Evolutionary conservation across 306 rosid species (phyloP).

Genomic region (Pterocarpus macrocarpus): DNA sequence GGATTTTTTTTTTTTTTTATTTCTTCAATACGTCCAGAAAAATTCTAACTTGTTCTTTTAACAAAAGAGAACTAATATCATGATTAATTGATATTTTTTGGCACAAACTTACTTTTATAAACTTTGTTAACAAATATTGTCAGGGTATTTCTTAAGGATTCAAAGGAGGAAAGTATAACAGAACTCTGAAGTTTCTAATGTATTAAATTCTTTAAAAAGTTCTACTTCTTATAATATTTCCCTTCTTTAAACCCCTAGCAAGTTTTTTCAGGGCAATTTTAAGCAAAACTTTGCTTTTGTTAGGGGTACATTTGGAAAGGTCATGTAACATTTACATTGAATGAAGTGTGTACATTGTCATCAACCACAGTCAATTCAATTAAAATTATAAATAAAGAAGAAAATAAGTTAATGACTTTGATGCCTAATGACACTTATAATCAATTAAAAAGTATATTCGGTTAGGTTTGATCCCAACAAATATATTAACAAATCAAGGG

Average conservation of each 20-base stretch:
- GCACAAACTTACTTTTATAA: too few species aligned
- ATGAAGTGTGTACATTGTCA: background rate
- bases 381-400: background rate
- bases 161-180: too few species aligned
- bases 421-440: background rate
- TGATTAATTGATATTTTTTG: background rate
- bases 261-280: too few species aligned
- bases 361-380: background rate
- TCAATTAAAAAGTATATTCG: background rate
- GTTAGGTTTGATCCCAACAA: constrained; percentile 17
- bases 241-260: background rate
- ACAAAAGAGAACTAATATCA: background rate
- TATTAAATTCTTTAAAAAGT: too few species aligned
- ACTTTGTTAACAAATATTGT: too few species aligned
- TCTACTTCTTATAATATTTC: too few species aligned
- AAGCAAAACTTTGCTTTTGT: background rate
- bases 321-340: background rate
- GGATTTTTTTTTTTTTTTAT: background rate
- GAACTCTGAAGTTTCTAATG: too few species aligned
- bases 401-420: background rate
- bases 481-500: background rate
- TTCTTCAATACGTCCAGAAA: background rate
- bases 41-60: background rate
- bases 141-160: too few species aligned
- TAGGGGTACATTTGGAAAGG: background rate